Base-by-base conservation (phyloP, 2,329 filamentous ascomycete genomes). In the Penicillium sp. region DNA sequence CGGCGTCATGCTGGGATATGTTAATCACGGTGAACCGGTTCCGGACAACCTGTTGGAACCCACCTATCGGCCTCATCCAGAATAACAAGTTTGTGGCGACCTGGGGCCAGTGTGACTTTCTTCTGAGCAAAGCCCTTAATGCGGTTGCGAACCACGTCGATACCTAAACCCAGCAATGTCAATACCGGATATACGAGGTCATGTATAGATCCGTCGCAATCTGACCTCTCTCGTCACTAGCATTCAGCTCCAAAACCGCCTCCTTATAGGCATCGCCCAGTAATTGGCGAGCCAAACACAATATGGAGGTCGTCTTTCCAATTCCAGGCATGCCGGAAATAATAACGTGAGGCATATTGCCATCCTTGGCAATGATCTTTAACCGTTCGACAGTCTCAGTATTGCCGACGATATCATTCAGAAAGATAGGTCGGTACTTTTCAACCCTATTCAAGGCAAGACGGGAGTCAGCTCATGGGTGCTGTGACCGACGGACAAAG, bases 261-360 rank as follows among this genome's bases (percentile, higher is more conserved):
- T 98, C 92, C 67, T 95, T 96, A 73, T 96, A 98, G 18, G 86
- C 77, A 59, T 94, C 85, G 6, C 92, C 92, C 2, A 98, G 74
- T 43, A 98, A 69, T 62, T 96, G 90, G 42, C 90, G 79, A 12
- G 92, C 92, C 31, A 98, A 78, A 61, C 92, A 96, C 44, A 96
- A 72, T 39, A 98, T 82, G 39, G 88, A 95, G 0, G 92, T 96
- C 3, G 92, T 98, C 73, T 98, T 98, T 65, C 92, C 92, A 58
- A 96, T 98, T 59, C 92, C 92, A 13, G 92, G 92, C 88, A 95
- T 96, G 43, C 92, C 92, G n/a, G 87, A 95, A 57, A 98, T 96
- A 67, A 98, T 96, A 58, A 98, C 80, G 68, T 98, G 92, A 2
- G 92, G 92, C 89, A 98, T 95, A 68, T 98, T 98, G 54, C 92